Conservation (phyloP, 495 filamentous ascomycete species). For the Friedmanniomyces simplex region DNA sequence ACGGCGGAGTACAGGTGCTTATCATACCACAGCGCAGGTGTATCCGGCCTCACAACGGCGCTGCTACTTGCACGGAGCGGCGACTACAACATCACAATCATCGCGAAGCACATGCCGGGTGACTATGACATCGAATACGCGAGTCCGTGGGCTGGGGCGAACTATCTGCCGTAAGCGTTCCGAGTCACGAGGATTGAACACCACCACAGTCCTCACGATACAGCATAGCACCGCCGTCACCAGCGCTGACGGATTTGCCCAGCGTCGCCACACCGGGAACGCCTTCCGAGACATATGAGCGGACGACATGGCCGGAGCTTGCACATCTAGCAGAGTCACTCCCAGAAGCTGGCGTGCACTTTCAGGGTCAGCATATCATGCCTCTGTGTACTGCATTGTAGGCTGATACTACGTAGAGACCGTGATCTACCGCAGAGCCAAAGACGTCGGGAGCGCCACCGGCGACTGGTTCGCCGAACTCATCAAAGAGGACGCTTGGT, state of each 20-base stretch:
- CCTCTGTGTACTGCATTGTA: neutral
- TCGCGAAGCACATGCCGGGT: constrained; percentile 95
- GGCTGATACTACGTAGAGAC: constrained; percentile 35
- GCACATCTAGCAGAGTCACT: constrained; percentile 45
- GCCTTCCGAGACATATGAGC: constrained; percentile 43
- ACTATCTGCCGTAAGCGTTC: constrained; percentile 66
- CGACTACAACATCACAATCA: constrained; percentile 62
- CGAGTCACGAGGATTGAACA: neutral
- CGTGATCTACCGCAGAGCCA: constrained; percentile 52
- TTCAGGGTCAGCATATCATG: constrained; percentile 47
- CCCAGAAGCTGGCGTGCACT: constrained; percentile 84
- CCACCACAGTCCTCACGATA: neutral
- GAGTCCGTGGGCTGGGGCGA: constrained; percentile 91
- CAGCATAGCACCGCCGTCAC: neutral
- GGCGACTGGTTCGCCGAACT: constrained; percentile 52
- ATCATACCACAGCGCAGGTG: constrained; percentile 60
- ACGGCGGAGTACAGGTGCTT: neutral
- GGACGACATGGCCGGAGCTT: constrained; percentile 34
- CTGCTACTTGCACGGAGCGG: constrained; percentile 63
- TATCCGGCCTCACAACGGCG: constrained; percentile 86
- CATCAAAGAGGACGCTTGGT: constrained; percentile 68
- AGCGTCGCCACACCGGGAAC: constrained; percentile 47
- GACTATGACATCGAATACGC: constrained; percentile 97
- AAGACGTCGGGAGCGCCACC: constrained; percentile 43
- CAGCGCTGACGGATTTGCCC: neutral